Evolutionary conservation across 1,139 yeast species (phyloP).

Genomic region (Ogataea hybrid): DNA sequence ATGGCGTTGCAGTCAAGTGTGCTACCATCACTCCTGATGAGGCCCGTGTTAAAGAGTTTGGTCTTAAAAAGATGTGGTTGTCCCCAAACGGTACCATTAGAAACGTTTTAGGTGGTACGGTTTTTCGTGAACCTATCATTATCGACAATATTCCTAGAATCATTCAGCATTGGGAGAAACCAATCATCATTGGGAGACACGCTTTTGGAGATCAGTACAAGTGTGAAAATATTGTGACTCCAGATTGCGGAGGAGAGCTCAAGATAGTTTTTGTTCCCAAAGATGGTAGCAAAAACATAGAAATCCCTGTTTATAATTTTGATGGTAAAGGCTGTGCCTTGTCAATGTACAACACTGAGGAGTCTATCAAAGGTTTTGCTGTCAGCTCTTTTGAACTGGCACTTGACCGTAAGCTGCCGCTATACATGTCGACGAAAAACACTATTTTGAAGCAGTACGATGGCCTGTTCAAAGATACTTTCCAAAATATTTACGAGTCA

Average conservation of each 20-base stretch:
- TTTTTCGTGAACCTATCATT: conserved; percentile 79
- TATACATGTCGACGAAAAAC: conserved; percentile 74
- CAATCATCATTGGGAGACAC: conserved; percentile 83
- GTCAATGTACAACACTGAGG: conserved; percentile 83
- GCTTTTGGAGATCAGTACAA: conserved; percentile 85
- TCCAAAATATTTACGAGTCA: conserved; percentile 61
- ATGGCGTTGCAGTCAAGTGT: conserved; percentile 82
- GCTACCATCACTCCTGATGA: conserved; percentile 88
- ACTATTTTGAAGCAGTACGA: conserved; percentile 80
- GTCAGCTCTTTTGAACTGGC: conserved; percentile 79
- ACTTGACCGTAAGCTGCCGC: conserved; percentile 58
- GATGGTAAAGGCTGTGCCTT: conserved; percentile 70
- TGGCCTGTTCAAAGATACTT: conserved; percentile 79
- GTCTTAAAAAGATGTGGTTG: conserved; percentile 78
- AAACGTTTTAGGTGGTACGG: conserved; percentile 80
- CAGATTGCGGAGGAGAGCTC: conserved; percentile 61
- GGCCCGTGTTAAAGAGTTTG: conserved; percentile 72
- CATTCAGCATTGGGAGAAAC: conserved; percentile 77
- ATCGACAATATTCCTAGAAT: conserved; percentile 69
- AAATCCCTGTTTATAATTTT: conserved; percentile 51
- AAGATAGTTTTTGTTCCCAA: conserved; percentile 63
- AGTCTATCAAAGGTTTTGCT: conserved; percentile 76
- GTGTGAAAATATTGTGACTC: conserved; percentile 71
- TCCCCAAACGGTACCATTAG: conserved; percentile 85
- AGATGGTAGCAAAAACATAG: conserved; percentile 54